phyloP scores from a whole-genome alignment of 2,329 filamentous ascomycete species.

The Sclerotinia trifoliorum region DNA sequence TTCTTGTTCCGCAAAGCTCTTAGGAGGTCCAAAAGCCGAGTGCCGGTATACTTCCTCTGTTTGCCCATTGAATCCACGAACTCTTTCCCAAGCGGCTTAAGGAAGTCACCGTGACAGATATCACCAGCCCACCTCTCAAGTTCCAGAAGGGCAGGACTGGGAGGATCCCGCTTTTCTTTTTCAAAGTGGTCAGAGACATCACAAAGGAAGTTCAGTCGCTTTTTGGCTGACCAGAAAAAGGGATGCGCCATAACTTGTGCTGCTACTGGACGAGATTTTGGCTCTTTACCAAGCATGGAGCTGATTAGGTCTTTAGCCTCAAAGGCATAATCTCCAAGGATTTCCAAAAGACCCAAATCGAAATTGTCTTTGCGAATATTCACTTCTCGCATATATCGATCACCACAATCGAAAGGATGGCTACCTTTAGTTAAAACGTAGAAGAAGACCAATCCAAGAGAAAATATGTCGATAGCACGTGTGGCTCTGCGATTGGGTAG shows the following conservation, averaged over 20 bases:
- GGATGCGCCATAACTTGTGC: constrained; percentile 84
- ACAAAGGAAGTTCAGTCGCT: constrained; percentile 87
- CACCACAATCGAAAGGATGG: constrained; percentile 92
- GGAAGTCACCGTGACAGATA: constrained; percentile 70
- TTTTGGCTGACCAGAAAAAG: constrained; percentile 93
- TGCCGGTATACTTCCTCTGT: constrained; percentile 90
- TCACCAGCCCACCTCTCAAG: constrained; percentile 54
- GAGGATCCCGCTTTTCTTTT: constrained; percentile 82
- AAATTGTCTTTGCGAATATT: constrained; percentile 92
- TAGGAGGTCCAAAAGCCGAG: constrained; percentile 78
- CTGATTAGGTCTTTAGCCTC: constrained; percentile 86
- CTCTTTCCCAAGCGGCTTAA: constrained; percentile 69
- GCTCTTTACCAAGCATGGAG: constrained; percentile 66
- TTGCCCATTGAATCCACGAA: constrained; percentile 91
- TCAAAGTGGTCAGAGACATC: constrained; percentile 97
- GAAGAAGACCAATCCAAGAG: constrained; percentile 95
- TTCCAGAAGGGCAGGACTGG: constrained; percentile 63
- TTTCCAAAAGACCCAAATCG: constrained; percentile 67
- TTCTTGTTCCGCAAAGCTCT: constrained; percentile 92
- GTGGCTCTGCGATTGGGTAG: constrained; percentile 76
- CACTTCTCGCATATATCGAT: constrained; percentile 91
- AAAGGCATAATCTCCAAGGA: constrained; percentile 77
- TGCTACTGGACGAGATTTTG: constrained; percentile 65
- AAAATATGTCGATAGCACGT: constrained; percentile 96
- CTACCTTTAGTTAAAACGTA: constrained; percentile 93